Evolutionary conservation across 192 early-diverging fungal genomes (phyloP).

Genomic region (Podila verticillata): DNA sequence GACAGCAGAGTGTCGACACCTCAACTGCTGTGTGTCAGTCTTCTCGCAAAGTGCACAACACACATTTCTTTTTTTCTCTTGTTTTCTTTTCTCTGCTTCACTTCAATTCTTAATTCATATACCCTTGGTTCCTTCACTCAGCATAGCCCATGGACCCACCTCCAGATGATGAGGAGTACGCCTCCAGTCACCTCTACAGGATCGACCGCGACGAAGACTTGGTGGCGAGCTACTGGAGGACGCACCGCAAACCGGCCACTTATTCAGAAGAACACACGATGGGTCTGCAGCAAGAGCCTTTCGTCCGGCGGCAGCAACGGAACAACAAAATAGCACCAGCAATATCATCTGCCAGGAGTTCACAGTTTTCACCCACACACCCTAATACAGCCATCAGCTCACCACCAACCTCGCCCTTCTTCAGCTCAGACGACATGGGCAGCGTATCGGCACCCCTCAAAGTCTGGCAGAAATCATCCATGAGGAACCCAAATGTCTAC

Average conservation of each 20-base stretch:
- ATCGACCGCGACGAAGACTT: neutral
- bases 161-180: neutral
- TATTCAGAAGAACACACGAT: conserved; percentile 18
- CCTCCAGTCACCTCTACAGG: neutral
- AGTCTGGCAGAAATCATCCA: no score
- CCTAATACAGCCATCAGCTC: no score
- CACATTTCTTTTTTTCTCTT: neutral
- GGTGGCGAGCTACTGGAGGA: conserved; percentile 2
- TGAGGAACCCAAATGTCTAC: no score
- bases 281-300: neutral
- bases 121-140: no score
- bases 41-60: no score
- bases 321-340: neutral
- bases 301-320: neutral
- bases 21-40: no score
- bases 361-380: no score
- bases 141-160: neutral
- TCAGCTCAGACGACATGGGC: no score
- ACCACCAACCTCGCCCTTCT: no score
- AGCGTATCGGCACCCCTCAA: no score
- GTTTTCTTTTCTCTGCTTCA: neutral
- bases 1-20: no score
- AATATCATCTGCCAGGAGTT: neutral
- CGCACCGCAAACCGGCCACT: conserved; percentile 9
- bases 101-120: neutral